Base-by-base conservation (phyloP, 768 basidiomycete genomes). In the Trichaptum fuscoviolaceum region DNA sequence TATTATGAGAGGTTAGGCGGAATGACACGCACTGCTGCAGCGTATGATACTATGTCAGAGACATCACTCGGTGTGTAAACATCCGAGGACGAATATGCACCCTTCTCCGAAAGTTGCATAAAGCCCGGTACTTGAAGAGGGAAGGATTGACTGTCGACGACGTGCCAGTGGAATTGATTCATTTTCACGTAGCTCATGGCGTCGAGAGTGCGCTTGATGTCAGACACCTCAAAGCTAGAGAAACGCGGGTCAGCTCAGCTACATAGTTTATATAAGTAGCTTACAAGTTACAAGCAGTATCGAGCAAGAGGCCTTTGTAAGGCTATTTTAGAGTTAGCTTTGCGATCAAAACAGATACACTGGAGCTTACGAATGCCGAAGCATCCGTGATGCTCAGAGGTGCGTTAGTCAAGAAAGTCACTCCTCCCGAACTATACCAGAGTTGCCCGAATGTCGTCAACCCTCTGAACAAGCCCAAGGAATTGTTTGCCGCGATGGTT, bases 221-320 rank as follows among this genome's bases (percentile, higher is more conserved):
- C 89, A 9, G 76, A 59, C 2, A 89, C 85, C 4, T 87, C 80
- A 75, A 87, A 89, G 75, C 87, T 89, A 30, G 23, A 36, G 18
- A 42, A 58, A 34, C 4, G 24, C 63, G 10, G n/a, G 58, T 26
- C 24, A 65, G 27, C 8, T 68, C 34, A 2, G 68, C 58, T 27
- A 65, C 18, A 30, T 35, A 18, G 12, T 3, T 64, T 30, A 34
- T 35, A n/a, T 35, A n/a, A 27, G 10, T 17, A 0, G 77, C 87
- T 66, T 71, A 89, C 86, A 80, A 95, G 76, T 93, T 89, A 26
- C 92, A 79, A 0, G 91, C 80, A 0, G 92, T 94, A 73, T 95
- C 93, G 15, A 95, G 81, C 85, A 93, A 85, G 65, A 93, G 81
- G 9, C 89, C 91, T 24, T 92, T 85, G 73, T 88, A 91, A 0